Base-by-base conservation (phyloP, 305 asterid species). In the Fraxinus velutina region DNA sequence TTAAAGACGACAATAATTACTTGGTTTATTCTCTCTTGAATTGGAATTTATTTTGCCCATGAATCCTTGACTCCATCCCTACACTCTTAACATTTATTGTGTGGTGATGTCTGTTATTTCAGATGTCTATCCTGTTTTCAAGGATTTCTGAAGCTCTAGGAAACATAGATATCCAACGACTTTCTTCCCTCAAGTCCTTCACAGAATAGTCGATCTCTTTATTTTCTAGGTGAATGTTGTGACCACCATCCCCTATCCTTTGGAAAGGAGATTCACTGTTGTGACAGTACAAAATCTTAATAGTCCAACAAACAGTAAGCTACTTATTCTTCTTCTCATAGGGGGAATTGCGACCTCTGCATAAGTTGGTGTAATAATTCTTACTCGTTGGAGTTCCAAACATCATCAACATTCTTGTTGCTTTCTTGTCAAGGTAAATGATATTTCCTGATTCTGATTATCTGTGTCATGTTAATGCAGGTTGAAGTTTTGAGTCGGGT, bases 401-500 rank as follows among this genome's bases (percentile, higher is more conserved):
- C 19, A 66, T 66, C 76, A 55, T 77, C 75, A 76, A 60, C 62
- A 37, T 84, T 47, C 33, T 44, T 76, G 75, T 29, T 74, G 74
- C 73, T 66, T 68, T 32, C 34, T 66, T 47, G 78, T 39, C 64
- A 8, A 73, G 33, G 75, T 78, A 15, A 85, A 50, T 33, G 24
- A 76, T 30, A 22, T 17, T 79, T 39, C 80, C 73, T 85, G 73
- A 82, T 79, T 84, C 82, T 75, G 60, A 32, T n/a, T n/a, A 22
- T 83, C 60, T 80, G 77, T 62, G 34, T 80, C 74, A 32, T 44
- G 36, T 75, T 66, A 76, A 62, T 80, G 64, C 91, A 95, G 98
- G 92, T 78, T 24, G 94, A 91, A 84, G 83, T 89, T 79, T 78
- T 96, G 84, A 89, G 92, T 73, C 90, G 93, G 84, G 92, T 94